Conservation (phyloP, 805 yeast genomes). For the Lipomyces japonicus region DNA sequence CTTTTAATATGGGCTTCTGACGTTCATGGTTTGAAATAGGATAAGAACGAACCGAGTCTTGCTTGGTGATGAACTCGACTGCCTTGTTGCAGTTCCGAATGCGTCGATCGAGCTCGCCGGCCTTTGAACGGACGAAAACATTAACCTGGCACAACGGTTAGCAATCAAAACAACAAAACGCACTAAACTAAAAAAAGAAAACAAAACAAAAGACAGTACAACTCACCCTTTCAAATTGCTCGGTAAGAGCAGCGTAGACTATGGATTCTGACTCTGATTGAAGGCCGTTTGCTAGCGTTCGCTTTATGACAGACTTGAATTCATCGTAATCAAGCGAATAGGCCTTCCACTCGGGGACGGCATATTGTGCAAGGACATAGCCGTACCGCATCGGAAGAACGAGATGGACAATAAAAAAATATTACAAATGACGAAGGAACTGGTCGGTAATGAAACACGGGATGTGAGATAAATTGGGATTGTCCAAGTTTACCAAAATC, state of each 20-base stretch:
- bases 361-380: conserved; percentile 62
- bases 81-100: conserved; percentile 42
- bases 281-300: conserved; percentile 44
- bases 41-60: conserved; percentile 25
- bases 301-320: conserved; percentile 60
- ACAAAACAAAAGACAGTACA: neutral
- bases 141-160: conserved; percentile 34
- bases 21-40: conserved; percentile 23
- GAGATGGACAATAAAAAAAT: too few species aligned
- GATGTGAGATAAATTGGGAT: too few species aligned
- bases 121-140: conserved; percentile 62
- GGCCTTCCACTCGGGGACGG: conserved; percentile 84
- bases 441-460: too few species aligned
- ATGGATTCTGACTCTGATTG: conserved; percentile 29
- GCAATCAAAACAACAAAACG: neutral
- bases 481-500: too few species aligned
- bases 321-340: conserved; percentile 82
- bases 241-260: conserved; percentile 46
- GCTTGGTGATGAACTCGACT: conserved; percentile 36
- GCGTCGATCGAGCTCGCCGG: conserved; percentile 62
- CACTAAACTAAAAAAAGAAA: too few species aligned
- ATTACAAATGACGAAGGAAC: too few species aligned
- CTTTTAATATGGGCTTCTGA: conserved; percentile 15
- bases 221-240: conserved; percentile 58
- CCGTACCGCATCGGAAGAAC: conserved; percentile 73